Base-by-base conservation (phyloP, 306 rosid genomes). In the Lathyrus aphaca region DNA sequence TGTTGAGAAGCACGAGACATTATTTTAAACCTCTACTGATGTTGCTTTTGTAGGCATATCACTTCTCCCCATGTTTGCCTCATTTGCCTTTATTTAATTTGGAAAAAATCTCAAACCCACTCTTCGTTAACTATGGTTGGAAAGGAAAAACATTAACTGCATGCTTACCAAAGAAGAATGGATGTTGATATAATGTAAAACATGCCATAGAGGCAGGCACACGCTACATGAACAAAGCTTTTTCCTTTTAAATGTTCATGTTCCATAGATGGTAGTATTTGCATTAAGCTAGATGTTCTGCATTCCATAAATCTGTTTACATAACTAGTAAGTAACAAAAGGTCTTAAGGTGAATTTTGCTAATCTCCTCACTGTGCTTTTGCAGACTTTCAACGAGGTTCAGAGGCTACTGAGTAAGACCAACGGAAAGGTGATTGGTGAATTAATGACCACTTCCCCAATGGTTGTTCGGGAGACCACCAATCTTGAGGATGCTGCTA, bases 401-500 rank as follows among this genome's bases (percentile, higher is more conserved):
- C 99, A 95, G 69, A 87, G 69, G 44, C 77, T 95, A 75, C 86
- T 95, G 53, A 86, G 91, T 74, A 95, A 95, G 79, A 95, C 91
- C 43, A 89, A 91, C 1, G 97, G 97, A 43, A 84, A 91, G 79
- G 68, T 87, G 79, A 88, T 91, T 8, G 96, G 99, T 10, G 99
- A 95, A 73, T 68, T 95, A 60, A 91, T 95, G 99, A 91, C 99
- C 63, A 77, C 92, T 6, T 89, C 87, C 29, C 96, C 99, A 29
- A 79, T 91, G 74, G 97, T 91, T 0, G 99, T 95, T 73, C 84
- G 95, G 9, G 96, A 95, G 80, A 83, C 82, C 51, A 89, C 97
- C 32, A 88, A 95, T 83, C 99, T 95, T 5, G 99, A 91, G 85
- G 95, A 91, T 54, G 95, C 94, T 71, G 99, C 97, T 29, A 87